Conservation (phyloP, 805 yeast species). For the Pachysolen tannophilus region DNA sequence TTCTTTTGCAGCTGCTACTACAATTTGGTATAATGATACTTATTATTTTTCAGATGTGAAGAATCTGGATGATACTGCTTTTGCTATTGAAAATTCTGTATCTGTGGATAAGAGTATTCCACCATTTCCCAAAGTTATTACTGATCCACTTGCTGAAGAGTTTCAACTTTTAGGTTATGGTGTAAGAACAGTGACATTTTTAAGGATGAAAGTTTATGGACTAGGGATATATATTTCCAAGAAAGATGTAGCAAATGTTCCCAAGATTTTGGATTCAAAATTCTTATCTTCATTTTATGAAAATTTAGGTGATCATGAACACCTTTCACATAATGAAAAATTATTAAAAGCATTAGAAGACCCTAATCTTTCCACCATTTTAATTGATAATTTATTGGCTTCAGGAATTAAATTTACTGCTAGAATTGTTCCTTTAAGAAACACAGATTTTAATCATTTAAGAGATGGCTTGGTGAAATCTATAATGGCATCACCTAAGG, state of each 20-base stretch:
- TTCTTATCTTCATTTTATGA: constrained; percentile 27
- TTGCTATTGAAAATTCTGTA: constrained; percentile 8
- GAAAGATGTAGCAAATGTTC: constrained; percentile 39
- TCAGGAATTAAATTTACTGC: constrained; percentile 57
- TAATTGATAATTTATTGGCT: constrained; percentile 51
- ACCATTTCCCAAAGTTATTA: constrained; percentile 18
- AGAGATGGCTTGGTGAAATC: constrained; percentile 86
- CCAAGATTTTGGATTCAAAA: constrained; percentile 33
- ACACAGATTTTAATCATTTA: constrained; percentile 85
- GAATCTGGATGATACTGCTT: constrained; percentile 10
- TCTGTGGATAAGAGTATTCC: constrained; percentile 20
- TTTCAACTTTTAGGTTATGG: constrained; percentile 73
- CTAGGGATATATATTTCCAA: constrained; percentile 72
- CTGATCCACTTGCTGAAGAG: constrained; percentile 14
- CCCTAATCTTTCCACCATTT: constrained; percentile 38
- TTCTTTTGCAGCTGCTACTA: too few relatives aligned
- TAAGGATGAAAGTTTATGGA: constrained; percentile 79
- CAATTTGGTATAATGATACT: constrained; percentile 59
- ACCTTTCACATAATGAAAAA: constrained; percentile 28
- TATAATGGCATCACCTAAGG: constrained; percentile 56
- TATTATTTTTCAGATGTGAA: constrained; percentile 29
- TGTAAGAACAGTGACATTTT: constrained; percentile 72
- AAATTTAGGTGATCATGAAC: constrained; percentile 5
- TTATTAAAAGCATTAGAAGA: constrained; percentile 39
- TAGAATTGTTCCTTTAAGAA: constrained; percentile 78